A percentile compares a stretch with the other conserved stretches of the same genome.
These are phyloP conservation scores for Amauroascus niger DNA, from an alignment of 2,329 filamentous ascomycete genomes.

Conservation along the genomic window DNA sequence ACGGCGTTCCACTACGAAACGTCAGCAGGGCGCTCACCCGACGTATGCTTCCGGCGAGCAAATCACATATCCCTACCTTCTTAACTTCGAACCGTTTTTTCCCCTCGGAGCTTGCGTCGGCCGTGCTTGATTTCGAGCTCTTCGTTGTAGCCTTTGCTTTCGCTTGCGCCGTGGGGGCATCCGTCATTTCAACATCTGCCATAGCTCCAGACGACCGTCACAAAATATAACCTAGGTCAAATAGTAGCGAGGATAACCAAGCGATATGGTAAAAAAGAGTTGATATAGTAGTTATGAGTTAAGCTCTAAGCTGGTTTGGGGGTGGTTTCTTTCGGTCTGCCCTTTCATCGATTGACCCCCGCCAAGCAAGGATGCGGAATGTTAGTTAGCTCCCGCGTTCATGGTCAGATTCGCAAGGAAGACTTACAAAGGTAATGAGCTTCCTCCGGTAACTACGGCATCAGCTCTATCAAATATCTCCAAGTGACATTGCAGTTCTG, in stretches of 20 bases:
- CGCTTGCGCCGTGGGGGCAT: slow-evolving; percentile 49
- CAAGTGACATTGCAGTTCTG: no score
- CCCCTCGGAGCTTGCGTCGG: slow-evolving; percentile 47
- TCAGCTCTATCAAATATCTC: no score
- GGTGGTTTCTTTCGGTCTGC: background rate
- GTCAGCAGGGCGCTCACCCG: background rate
- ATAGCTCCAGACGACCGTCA: slow-evolving; percentile 40
- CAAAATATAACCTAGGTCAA: background rate
- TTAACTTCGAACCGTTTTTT: slow-evolving; percentile 99
- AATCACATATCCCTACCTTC: slow-evolving; percentile 53
- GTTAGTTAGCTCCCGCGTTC: no score
- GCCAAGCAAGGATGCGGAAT: background rate
- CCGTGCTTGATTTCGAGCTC: slow-evolving; percentile 44
- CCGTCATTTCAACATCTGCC: slow-evolving; percentile 96
- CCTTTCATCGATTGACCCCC: background rate
- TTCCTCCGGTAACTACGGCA: no score
- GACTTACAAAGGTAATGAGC: no score
- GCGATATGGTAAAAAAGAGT: background rate
- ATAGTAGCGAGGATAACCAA: background rate
- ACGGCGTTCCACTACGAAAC: slow-evolving; percentile 83
- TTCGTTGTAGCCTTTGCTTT: slow-evolving; percentile 51
- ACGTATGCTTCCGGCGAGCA: background rate
- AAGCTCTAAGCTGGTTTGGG: background rate
- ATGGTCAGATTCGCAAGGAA: no score
- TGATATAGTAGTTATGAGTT: background rate